Base-by-base conservation (phyloP, 225 moss, liverwort and hornwort genomes). In the Climacium dendroides region DNA sequence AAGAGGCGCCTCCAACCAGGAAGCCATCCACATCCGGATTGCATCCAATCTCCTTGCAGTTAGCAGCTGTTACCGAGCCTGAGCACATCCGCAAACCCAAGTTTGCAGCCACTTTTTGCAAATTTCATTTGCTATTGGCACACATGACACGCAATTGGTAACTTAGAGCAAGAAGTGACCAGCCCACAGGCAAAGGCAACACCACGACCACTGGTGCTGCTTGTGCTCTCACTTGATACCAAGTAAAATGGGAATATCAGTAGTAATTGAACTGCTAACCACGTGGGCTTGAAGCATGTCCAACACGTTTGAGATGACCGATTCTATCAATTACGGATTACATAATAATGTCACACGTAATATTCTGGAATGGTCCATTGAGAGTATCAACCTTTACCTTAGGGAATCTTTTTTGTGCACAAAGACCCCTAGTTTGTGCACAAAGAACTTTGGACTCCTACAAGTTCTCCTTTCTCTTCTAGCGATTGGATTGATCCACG, bases 11-110 rank as follows among this genome's bases (percentile, higher is more conserved):
- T 78, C 98, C 97, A 73, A 98, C 97, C 78, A 97, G 96, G 74
- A 98, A 98, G 15, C 98, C 98, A 84, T 98, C 98, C 66, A 98
- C 93, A 87, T 98, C 98, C 19, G 94, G 95, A 86, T 98, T 97
- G 79, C 86, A 75, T 32, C 96, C 97, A 83, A 98, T 89, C 82
- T 96, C 97, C 81, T 94, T 97, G 59, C 95, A 95, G 41, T 97
- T 98, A 10, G 93, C 93, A 79, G 96, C 90, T 59, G 95, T 96
- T 20, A 98, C 96, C 28, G 96, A 98, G 37, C 98, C 98, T 98
- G 61, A 84, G 43, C 48, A 85, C 82, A 66, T 66, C n/a, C 64
- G 14, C 58, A 78, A 75, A 65, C 13, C 34, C 67, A 67, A 34
- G 10, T 9, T 73, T 74, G 23, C 12, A 47, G 30, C 5, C 48